Conservation (phyloP, 352 stramenopile genomes). For the Globisporangium heterothallicum region DNA sequence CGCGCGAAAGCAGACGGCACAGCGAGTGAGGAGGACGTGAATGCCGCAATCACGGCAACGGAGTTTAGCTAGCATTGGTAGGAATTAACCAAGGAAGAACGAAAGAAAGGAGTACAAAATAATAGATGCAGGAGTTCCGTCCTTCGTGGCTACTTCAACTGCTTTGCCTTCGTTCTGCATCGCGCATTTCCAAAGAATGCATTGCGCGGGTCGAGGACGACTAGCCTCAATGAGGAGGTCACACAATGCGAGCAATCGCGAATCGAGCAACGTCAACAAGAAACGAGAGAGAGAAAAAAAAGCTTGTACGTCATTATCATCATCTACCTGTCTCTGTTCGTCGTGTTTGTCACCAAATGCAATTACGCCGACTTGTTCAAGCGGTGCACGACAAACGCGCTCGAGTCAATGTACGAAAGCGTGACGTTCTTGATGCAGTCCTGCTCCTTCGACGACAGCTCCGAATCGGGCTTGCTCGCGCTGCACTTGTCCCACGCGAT, state of each 20-base stretch:
- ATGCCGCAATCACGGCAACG: constrained; percentile 14
- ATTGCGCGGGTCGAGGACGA: no score
- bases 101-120: no score
- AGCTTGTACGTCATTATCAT: constrained; percentile 12
- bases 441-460: constrained; percentile 74
- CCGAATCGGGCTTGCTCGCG: constrained; percentile 73
- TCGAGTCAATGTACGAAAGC: constrained; percentile 83
- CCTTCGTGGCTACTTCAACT: no score
- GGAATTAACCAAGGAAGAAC: not conserved
- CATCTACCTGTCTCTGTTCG: constrained; percentile 24
- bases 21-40: constrained; percentile 8
- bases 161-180: no score
- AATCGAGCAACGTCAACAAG: not conserved
- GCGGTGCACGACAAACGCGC: constrained; percentile 79
- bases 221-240: no score
- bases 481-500: constrained; percentile 89
- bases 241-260: not conserved
- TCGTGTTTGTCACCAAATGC: constrained; percentile 8
- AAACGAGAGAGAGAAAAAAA: not conserved
- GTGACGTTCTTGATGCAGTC: constrained; percentile 88
- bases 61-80: constrained; percentile 7
- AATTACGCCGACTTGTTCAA: constrained; percentile 64
- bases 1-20: not conserved
- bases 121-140: not conserved
- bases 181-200: no score